Percentiles rank a stretch among this genome's conserved stretches.
Evolutionary conservation across 441 rosid species (phyloP).

Genomic region (Pelargonium fulgidum): DNA sequence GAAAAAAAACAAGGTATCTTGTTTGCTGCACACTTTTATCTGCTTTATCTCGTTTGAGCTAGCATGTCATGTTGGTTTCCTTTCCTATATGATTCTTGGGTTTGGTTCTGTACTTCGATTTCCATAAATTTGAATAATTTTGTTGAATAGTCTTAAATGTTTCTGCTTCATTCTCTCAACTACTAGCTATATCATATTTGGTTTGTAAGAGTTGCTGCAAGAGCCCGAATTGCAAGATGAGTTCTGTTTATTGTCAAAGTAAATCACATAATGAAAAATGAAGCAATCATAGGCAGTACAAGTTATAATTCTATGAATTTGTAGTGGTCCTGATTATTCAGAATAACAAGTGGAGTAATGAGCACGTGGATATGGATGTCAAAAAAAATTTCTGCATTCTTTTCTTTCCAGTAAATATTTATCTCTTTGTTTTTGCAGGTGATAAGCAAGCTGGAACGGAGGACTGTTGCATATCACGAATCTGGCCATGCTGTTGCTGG

Average conservation of each 20-base stretch:
- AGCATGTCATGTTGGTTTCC: neutral
- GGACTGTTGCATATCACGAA: conserved; percentile 66
- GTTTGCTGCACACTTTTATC: conserved; percentile 3
- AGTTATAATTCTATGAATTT: neutral
- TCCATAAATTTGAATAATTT: conserved; percentile 1
- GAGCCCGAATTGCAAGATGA: neutral
- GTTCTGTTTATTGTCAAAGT: neutral
- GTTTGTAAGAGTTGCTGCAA: too few relatives aligned
- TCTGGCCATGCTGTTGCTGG: conserved; percentile 71
- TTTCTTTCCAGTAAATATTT: conserved; percentile 1
- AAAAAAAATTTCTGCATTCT: neutral
- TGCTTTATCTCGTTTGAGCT: too few relatives aligned
- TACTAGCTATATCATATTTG: neutral
- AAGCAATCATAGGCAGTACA: neutral
- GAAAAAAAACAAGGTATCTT: conserved; percentile 53
- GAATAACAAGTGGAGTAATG: neutral
- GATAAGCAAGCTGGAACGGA: conserved; percentile 54
- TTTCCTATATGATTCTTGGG: neutral
- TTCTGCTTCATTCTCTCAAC: neutral
- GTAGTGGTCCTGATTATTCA: neutral
- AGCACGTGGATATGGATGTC: neutral
- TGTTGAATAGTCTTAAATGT: neutral
- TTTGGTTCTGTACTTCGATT: neutral
- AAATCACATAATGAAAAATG: neutral
- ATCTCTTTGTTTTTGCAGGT: conserved; percentile 29